Base-by-base conservation (phyloP, 495 filamentous ascomycete genomes). In the Pseudevernia furfuracea region DNA sequence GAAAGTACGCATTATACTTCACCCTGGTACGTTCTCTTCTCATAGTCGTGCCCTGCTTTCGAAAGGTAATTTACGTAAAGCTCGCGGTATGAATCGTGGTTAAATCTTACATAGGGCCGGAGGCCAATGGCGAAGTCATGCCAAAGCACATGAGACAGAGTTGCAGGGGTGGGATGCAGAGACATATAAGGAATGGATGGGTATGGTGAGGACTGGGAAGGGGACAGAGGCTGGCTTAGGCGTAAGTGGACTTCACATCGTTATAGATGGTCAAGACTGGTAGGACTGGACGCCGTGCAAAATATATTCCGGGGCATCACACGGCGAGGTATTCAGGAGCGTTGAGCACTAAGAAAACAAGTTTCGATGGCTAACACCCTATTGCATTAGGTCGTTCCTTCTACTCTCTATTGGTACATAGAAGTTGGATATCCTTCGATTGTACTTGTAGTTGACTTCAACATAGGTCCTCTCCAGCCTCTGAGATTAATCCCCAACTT, bases 111-210 rank as follows among this genome's bases (percentile, higher is more conserved):
- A n/a, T 46, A 78, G 76, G 75, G 76, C 76, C 0, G 76, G 76
- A 2, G 76, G 75, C 4, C 74, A 77, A 36, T 78, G 76, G 76
- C 69, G 73, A 36, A 71, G 73, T 23, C 73, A 76, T 61, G 73
- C 76, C 1, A 43, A n/a, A 7, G n/a, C 11, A 2, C 14, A 68
- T 62, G 70, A 76, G 23, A 32, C 6, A 0, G 70, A 72, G 52
- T 59, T 62, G 59, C 69, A 69, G 58, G 62, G 64, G 36, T 78
- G 76, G 76, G 76, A 78, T 66, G 48, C 65, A 4, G 71, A 74
- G 62, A 77, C 69, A 17, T 77, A 72, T 64, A 43, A 66, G 30
- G 63, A 71, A 30, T 78, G 76, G 76, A 58, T 69, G 64, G 58
- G 59, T 10, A 19, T 70, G 21, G 43, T 72, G 43, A 63, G 59